Conservation (phyloP, 495 filamentous ascomycete species). For the Neurospora sp. region DNA sequence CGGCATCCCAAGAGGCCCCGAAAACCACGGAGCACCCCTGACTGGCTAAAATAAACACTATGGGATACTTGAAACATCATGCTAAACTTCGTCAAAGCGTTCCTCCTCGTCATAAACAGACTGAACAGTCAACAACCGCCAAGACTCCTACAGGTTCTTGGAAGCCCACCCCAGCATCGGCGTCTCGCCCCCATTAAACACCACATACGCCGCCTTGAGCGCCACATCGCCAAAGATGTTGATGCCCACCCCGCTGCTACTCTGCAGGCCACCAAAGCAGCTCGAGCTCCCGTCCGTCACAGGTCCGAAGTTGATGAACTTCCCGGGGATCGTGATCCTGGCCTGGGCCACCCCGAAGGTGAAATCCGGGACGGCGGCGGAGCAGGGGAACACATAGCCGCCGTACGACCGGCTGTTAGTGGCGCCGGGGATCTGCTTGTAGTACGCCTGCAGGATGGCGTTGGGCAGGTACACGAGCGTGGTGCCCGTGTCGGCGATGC, state of each 20-base stretch:
- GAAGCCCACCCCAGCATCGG: conserved; percentile 52
- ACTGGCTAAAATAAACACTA: background rate
- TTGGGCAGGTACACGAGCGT: conserved; percentile 56
- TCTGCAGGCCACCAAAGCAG: conserved; percentile 60
- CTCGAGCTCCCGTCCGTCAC: conserved; percentile 16
- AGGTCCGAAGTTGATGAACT: conserved; percentile 47
- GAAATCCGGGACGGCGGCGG: conserved; percentile 53
- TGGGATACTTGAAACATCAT: background rate
- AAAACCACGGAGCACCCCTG: background rate
- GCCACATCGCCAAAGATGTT: conserved; percentile 74
- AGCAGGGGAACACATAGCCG: conserved; percentile 65
- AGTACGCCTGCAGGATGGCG: conserved; percentile 54
- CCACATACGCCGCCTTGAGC: conserved; percentile 69
- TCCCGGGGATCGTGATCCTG: conserved; percentile 42
- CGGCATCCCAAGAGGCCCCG: background rate
- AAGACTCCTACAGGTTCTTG: conserved; percentile 16
- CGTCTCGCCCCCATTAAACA: conserved; percentile 44
- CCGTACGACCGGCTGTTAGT: conserved; percentile 39
- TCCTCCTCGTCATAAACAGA: background rate
- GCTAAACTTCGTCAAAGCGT: background rate
- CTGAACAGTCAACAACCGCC: background rate
- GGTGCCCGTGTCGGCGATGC: conserved; percentile 66
- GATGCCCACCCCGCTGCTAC: conserved; percentile 50
- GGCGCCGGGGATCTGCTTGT: conserved; percentile 46
- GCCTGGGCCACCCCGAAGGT: conserved; percentile 45